phyloP scores from a whole-genome alignment of 2,329 filamentous ascomycete genomes.

The Paecilomyces formosus region DNA sequence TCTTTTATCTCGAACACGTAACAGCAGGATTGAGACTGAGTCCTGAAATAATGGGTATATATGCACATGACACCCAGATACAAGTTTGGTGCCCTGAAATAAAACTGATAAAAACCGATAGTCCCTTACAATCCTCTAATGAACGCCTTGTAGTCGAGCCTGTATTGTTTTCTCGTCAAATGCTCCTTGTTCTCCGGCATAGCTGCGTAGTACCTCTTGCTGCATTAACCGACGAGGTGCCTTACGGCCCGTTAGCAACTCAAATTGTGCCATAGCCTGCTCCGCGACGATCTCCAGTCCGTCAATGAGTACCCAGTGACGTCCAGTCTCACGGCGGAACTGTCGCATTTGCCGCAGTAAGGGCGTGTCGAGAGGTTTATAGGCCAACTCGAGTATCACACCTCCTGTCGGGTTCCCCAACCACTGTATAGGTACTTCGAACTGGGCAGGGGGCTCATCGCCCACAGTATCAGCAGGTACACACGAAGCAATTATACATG shows the following conservation, averaged over 20 bases:
- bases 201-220: constrained; percentile 46
- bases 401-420: constrained; percentile 65
- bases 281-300: constrained; percentile 69
- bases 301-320: constrained; percentile 64
- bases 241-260: constrained; percentile 67
- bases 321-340: constrained; percentile 47
- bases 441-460: constrained; percentile 58
- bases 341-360: constrained; percentile 60
- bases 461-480: constrained; percentile 65
- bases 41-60: background rate
- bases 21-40: too few species aligned
- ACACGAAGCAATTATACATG: constrained; percentile 69
- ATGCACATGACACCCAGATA: background rate
- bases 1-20: too few species aligned
- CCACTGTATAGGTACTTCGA: constrained; percentile 63
- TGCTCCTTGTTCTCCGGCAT: constrained; percentile 24
- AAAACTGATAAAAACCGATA: too few species aligned
- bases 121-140: constrained; percentile 6
- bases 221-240: constrained; percentile 67
- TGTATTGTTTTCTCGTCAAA: constrained; percentile 33
- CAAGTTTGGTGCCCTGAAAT: background rate
- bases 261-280: constrained; percentile 75
- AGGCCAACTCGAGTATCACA: constrained; percentile 64
- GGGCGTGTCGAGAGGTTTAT: constrained; percentile 66
- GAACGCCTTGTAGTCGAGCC: constrained; percentile 22